Evolutionary conservation across 805 yeast genomes (phyloP).

Genomic region (Wickerhamomyces canadensis): DNA sequence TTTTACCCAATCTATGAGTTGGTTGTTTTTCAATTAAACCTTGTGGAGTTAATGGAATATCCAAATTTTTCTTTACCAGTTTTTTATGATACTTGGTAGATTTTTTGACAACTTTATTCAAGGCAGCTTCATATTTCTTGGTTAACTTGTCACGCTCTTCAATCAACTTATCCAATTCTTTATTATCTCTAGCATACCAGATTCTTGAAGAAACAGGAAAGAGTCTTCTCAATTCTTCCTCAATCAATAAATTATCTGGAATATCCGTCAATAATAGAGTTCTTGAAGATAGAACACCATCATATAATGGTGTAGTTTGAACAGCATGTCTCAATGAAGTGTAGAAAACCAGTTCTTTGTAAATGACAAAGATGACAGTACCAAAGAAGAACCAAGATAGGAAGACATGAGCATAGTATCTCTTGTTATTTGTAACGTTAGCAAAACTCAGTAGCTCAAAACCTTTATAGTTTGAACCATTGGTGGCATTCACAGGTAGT

Average conservation of each 20-base stretch:
- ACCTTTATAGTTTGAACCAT: slow-evolving; percentile 49
- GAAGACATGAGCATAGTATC: slow-evolving; percentile 71
- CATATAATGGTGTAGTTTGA: slow-evolving; percentile 69
- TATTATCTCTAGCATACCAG: slow-evolving; percentile 60
- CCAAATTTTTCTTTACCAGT: slow-evolving; percentile 50
- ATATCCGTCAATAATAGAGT: slow-evolving; percentile 71
- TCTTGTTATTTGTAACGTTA: slow-evolving; percentile 56
- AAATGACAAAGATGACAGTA: slow-evolving; percentile 55
- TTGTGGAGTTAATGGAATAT: slow-evolving; percentile 47
- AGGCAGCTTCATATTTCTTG: slow-evolving; percentile 57
- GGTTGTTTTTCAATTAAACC: slow-evolving; percentile 82
- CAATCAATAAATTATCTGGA: slow-evolving; percentile 38
- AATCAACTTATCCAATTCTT: slow-evolving; percentile 47
- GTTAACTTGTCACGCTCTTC: slow-evolving; percentile 61
- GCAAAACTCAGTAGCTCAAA: slow-evolving; percentile 62
- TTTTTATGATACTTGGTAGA: slow-evolving; percentile 53
- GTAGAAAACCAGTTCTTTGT: slow-evolving; percentile 70
- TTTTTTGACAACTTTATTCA: slow-evolving; percentile 54
- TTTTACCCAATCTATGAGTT: slow-evolving; percentile 61
- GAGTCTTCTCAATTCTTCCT: slow-evolving; percentile 43
- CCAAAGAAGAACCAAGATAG: slow-evolving; percentile 73
- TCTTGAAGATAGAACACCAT: slow-evolving; percentile 62
- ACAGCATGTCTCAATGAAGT: slow-evolving; percentile 65
- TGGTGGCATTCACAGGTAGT: slow-evolving; percentile 50
- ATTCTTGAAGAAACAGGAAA: slow-evolving; percentile 60